These are phyloP conservation scores for Wallacemonas rigidus DNA, from an alignment of 208 protist species.

Conservation along the genomic window DNA sequence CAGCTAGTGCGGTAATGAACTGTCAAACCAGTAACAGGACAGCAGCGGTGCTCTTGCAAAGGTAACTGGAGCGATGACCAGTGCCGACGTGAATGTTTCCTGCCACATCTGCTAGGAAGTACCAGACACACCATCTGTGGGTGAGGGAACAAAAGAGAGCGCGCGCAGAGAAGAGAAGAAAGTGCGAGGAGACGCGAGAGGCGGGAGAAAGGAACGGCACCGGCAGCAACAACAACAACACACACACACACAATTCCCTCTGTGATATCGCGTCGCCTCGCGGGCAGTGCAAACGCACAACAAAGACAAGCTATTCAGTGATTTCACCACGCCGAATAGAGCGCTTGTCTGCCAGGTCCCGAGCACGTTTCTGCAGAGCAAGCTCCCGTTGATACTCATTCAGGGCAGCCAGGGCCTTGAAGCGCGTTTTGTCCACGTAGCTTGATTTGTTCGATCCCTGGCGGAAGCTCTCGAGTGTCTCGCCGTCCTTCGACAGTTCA, in stretches of 20 bases:
- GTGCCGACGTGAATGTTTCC: no score
- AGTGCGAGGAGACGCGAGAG: not conserved
- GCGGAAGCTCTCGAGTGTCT: conserved; percentile 74
- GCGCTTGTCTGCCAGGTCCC: conserved; percentile 49
- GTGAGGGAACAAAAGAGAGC: not conserved
- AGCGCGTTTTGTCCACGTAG: conserved; percentile 67
- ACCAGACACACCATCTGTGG: no score
- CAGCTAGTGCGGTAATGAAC: no score
- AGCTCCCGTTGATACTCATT: conserved; percentile 73
- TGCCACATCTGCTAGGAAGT: no score
- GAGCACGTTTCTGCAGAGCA: conserved; percentile 47
- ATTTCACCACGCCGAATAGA: conserved; percentile 60
- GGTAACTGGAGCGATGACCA: no score
- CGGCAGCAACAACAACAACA: conserved; percentile 11
- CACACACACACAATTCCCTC: not conserved
- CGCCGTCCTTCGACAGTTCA: conserved; percentile 59
- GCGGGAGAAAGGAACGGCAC: not conserved
- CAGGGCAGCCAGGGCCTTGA: conserved; percentile 62
- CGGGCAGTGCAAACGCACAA: not conserved
- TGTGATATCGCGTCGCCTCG: no score
- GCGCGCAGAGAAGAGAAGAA: not conserved
- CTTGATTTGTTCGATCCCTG: conserved; percentile 47
- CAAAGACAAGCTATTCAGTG: conserved; percentile 12
- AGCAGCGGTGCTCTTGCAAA: no score
- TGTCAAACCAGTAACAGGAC: no score